Conservation (phyloP, 331 rosid genomes). For the Pyrus hybrid region DNA sequence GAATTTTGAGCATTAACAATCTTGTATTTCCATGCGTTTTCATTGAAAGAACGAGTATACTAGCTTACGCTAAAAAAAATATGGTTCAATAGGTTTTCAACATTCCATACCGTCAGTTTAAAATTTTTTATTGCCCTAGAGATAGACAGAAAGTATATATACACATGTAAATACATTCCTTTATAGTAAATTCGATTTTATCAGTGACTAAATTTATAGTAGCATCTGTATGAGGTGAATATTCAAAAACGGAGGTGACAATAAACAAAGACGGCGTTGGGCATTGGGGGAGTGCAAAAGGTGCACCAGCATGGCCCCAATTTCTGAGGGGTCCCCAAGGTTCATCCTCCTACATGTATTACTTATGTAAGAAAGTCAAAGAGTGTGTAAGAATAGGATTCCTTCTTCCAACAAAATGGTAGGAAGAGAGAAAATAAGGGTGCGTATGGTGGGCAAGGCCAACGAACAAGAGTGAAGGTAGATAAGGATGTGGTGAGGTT, state of each 20-base stretch:
- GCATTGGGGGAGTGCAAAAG: background rate
- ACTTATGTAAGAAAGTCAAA: background rate
- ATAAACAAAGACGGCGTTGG: background rate
- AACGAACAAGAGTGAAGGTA: conserved; percentile 39
- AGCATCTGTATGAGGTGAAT: background rate
- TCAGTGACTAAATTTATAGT: background rate
- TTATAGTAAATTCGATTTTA: background rate
- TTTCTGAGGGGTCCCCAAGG: background rate
- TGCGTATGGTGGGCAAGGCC: conserved; percentile 3
- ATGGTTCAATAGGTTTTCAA: background rate
- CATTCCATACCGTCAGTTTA: background rate
- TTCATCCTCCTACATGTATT: background rate
- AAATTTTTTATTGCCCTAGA: background rate
- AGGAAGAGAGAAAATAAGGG: background rate
- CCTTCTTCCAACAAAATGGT: background rate
- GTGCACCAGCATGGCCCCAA: background rate
- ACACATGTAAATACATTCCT: background rate
- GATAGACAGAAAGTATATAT: background rate
- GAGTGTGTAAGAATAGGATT: background rate
- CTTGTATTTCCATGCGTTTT: background rate
- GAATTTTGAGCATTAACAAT: background rate
- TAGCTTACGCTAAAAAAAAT: background rate
- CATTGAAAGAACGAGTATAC: background rate
- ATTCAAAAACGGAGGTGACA: background rate
- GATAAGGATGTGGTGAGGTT: conserved; percentile 38